phyloP scores from a whole-genome alignment of 129 eudicot species.

The Flaveria robusta region DNA sequence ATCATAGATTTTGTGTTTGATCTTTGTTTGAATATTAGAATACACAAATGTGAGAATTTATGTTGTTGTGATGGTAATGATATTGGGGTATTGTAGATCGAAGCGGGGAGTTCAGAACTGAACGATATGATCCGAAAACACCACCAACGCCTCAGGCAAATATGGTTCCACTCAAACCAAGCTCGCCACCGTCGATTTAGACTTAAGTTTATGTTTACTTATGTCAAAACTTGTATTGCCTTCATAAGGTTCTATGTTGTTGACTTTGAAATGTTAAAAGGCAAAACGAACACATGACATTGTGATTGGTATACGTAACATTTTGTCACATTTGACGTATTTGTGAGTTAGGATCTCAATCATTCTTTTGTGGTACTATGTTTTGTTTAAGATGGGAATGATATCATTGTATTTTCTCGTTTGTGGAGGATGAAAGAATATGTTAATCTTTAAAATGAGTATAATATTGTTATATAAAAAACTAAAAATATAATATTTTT shows the following conservation, averaged over 20 bases:
- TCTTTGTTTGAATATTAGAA: neutral
- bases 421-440: neutral
- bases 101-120: slow-evolving; percentile 19
- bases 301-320: neutral
- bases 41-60: neutral
- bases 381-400: neutral
- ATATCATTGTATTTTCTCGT: neutral
- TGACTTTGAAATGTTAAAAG: neutral
- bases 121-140: slow-evolving; percentile 42
- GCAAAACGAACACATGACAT: neutral
- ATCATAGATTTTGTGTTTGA: neutral
- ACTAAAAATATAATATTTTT: too few species aligned
- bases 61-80: neutral
- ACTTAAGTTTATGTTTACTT: slow-evolving; percentile 22
- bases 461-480: too few species aligned
- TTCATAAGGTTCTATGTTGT: neutral
- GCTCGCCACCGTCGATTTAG: slow-evolving; percentile 22
- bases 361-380: neutral
- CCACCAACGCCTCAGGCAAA: slow-evolving; percentile 41
- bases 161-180: slow-evolving; percentile 27
- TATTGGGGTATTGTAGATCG: slow-evolving; percentile 22
- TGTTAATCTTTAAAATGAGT: too few species aligned
- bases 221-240: neutral
- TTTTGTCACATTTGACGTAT: neutral
- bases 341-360: neutral